phyloP scores from a whole-genome alignment of 192 early-diverging fungal genomes.

The Umbelopsis sp. region DNA sequence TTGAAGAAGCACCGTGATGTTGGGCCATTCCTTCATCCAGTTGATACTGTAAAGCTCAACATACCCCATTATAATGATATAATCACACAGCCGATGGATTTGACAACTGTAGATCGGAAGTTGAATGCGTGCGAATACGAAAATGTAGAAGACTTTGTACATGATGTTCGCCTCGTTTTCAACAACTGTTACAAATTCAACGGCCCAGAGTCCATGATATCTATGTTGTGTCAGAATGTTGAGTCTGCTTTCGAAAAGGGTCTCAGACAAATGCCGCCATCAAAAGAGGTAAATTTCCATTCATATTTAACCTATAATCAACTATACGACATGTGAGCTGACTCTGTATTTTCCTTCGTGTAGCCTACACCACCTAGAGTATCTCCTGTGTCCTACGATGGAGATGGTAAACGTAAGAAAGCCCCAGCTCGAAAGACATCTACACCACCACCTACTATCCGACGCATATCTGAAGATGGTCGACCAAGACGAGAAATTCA shows the following conservation, averaged over 20 bases:
- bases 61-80: constrained; percentile 79
- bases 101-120: constrained; percentile 73
- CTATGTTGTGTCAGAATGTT: constrained; percentile 68
- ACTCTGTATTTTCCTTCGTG: neutral
- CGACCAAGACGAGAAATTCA: constrained; percentile 70
- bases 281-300: constrained; percentile 49
- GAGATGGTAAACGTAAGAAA: constrained; percentile 29
- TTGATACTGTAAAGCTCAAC: constrained; percentile 74
- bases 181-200: constrained; percentile 84
- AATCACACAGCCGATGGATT: constrained; percentile 80
- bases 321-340: constrained; percentile 18
- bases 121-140: constrained; percentile 63
- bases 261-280: constrained; percentile 68
- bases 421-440: constrained; percentile 22
- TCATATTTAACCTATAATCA: neutral
- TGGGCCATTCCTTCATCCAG: constrained; percentile 82
- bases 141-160: constrained; percentile 64
- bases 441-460: constrained; percentile 25
- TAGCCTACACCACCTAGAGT: constrained; percentile 23
- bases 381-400: constrained; percentile 17
- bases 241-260: constrained; percentile 70
- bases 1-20: constrained; percentile 84
- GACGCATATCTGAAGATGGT: constrained; percentile 50
- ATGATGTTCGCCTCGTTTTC: constrained; percentile 75
- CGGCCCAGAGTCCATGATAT: constrained; percentile 70